These are phyloP conservation scores for Draba incana DNA, from an alignment of 345 rosid genomes.

Conservation along the genomic window DNA sequence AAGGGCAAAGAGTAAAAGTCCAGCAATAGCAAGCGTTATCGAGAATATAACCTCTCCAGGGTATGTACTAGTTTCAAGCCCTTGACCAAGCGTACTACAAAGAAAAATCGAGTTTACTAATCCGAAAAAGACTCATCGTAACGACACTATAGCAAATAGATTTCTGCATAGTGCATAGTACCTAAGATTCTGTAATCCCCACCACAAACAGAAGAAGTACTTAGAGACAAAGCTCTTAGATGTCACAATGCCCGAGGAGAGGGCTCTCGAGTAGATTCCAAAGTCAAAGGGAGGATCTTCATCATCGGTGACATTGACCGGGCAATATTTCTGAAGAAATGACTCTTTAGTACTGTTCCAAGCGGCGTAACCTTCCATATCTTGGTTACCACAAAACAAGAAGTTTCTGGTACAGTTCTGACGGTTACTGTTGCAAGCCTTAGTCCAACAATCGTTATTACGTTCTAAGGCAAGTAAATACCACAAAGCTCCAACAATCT, in stretches of 20 bases:
- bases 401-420: conserved; percentile 48
- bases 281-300: conserved; percentile 65
- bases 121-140: background rate
- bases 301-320: conserved; percentile 41
- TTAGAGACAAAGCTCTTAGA: conserved; percentile 74
- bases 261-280: conserved; percentile 72
- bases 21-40: conserved; percentile 79
- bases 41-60: conserved; percentile 91
- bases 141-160: background rate
- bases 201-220: conserved; percentile 90
- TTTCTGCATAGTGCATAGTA: conserved; percentile 23
- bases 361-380: conserved; percentile 49
- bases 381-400: conserved; percentile 76
- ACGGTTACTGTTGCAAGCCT: conserved; percentile 42
- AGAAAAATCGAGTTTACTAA: conserved; percentile 6
- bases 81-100: conserved; percentile 94
- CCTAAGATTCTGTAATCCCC: conserved; percentile 99
- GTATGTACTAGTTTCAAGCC: conserved; percentile 89
- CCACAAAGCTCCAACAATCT: conserved; percentile 98
- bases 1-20: conserved; percentile 93
- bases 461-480: conserved; percentile 86
- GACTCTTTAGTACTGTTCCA: conserved; percentile 49
- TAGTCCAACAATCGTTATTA: conserved; percentile 78
- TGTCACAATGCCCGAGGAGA: conserved; percentile 70
- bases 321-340: conserved; percentile 46